A percentile compares a stretch with the other conserved stretches of the same genome.
phyloP scores from a whole-genome alignment of 192 early-diverging fungal genomes.

The Spizellomyces punctatus region DNA sequence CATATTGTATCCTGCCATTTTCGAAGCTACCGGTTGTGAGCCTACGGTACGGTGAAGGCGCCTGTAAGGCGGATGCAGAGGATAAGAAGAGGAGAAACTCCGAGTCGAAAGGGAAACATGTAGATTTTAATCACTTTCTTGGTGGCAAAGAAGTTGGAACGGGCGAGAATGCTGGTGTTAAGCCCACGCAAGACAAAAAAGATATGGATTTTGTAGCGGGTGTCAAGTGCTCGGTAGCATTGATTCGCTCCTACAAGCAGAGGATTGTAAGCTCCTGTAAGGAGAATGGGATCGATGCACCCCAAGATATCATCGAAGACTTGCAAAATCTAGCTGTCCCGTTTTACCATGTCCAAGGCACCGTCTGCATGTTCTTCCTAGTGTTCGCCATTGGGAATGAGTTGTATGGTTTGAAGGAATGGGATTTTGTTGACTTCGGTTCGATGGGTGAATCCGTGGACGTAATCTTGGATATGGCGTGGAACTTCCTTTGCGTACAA shows the following conservation, averaged over 20 bases:
- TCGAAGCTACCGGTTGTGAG: not conserved
- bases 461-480: too few species aligned
- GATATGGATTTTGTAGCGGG: constrained; percentile 1
- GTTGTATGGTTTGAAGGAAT: too few species aligned
- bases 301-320: too few species aligned
- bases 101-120: not conserved
- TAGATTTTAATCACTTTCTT: constrained; percentile 11
- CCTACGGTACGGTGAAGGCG: constrained; percentile 14
- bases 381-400: too few species aligned
- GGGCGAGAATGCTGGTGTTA: constrained; percentile 9
- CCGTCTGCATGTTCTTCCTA: too few species aligned
- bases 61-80: constrained; percentile 1
- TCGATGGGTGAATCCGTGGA: too few species aligned
- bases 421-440: too few species aligned
- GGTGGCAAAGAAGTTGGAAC: not conserved
- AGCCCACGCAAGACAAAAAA: not conserved
- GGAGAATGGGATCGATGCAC: too few species aligned
- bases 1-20: constrained; percentile 6
- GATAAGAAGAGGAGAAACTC: constrained; percentile 5
- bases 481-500: too few species aligned
- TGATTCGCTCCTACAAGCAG: not conserved
- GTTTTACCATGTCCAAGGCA: too few species aligned
- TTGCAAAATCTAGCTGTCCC: too few species aligned
- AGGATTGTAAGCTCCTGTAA: too few species aligned
- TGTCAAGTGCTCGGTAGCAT: not conserved